Evolutionary conservation across 495 filamentous ascomycete species (phyloP).

Genomic region (Penicillium lagena): DNA sequence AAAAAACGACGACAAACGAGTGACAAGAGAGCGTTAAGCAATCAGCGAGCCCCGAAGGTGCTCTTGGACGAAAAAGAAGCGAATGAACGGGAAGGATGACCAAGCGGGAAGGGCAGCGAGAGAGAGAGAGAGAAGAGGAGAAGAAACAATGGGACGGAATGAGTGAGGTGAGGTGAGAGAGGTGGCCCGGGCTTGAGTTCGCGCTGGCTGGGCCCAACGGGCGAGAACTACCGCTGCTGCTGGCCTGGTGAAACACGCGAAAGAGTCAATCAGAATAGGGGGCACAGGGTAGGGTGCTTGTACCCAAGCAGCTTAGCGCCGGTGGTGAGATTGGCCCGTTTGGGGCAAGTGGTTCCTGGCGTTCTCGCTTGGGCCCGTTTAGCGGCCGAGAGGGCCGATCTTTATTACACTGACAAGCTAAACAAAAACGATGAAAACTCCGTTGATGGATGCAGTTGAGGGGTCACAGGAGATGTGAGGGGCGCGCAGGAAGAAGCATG

Average conservation of each 20-base stretch:
- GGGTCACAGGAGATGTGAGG: constrained; percentile 5
- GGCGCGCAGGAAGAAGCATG: too few relatives aligned
- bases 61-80: constrained; percentile 3
- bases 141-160: too few relatives aligned
- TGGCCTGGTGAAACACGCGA: too few relatives aligned
- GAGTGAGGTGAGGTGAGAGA: too few relatives aligned
- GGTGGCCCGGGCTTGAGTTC: too few relatives aligned
- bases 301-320: not conserved
- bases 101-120: constrained; percentile 4
- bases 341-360: constrained; percentile 1
- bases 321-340: not conserved
- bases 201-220: too few relatives aligned
- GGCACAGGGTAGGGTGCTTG: not conserved
- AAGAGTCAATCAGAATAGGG: too few relatives aligned
- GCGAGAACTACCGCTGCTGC: too few relatives aligned
- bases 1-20: constrained; percentile 21
- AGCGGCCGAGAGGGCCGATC: constrained; percentile 10
- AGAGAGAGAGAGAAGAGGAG: too few relatives aligned
- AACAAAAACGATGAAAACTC: not conserved
- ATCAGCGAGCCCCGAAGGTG: constrained; percentile 9
- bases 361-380: constrained; percentile 7
- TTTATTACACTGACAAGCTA: constrained; percentile 11
- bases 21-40: constrained; percentile 21
- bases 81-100: constrained; percentile 4
- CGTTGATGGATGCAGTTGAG: too few relatives aligned